Evolutionary conservation across 805 yeast genomes (phyloP), one percentile per base, ranked within the genome.

Genomic region (Candida insectorum): DNA sequence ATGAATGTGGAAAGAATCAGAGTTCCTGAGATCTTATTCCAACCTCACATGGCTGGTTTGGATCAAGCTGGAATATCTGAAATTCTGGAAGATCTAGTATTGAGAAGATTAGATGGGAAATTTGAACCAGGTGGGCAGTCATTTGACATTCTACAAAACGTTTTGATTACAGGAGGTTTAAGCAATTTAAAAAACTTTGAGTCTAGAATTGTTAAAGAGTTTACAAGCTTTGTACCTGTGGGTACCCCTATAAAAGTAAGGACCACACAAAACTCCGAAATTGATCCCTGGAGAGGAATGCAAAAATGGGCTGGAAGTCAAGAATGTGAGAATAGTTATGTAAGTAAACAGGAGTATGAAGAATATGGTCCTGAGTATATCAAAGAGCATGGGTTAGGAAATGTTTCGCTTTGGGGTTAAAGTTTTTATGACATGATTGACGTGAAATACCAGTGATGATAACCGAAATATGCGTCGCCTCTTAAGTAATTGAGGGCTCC

Each of bases 251-350:
- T 89, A 22, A 60, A 67, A 4, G 82, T 89, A 1, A 62, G 81
- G 35, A 51, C 60, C 12, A 93, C 96, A 0, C 44, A 57, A 2
- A 79, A 85, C 53, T 91, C 96, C 2, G 45, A 75, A 1, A 50
- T 75, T 19, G 98, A 91, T 56, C 77, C 97, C 1, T 93, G 98
- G 97, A 80, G 69, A 49, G 98, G 98, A 18, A 88, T 93, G 95
- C 79, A 85, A 9, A 73, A 74, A 48, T 85, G 95, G 85, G 65
- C 89, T 5, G 47, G 48, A 3, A 66, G 72, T 15, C 69, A 59
- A 1, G 76, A 69, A 12, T 68, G 72, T 24, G 47, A 64, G 17
- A 45, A 60, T 2, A 62, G 75, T 7, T 77, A 70, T 38, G 65
- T 91, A 16, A 72, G 93, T 0, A 75, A 71, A 44, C 59, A 70